Evolutionary conservation across 768 basidiomycete species (phyloP).

Genomic region (Pholiota molesta): DNA sequence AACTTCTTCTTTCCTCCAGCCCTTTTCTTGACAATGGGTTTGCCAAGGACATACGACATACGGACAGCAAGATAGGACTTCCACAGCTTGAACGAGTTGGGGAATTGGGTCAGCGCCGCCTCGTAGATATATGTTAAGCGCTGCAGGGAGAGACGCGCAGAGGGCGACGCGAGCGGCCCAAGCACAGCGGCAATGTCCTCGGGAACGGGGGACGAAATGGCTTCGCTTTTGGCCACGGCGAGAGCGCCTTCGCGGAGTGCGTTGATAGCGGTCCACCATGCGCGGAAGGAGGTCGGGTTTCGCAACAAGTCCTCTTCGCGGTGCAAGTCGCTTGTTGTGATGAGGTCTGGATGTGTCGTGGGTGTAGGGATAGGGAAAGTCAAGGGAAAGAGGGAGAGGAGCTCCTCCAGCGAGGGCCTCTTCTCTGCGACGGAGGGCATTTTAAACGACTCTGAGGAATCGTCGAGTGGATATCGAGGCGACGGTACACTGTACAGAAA

Average conservation of each 20-base stretch:
- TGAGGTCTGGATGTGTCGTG: conserved; percentile 72
- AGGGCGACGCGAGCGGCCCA: conserved; percentile 77
- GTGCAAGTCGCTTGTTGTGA: conserved; percentile 75
- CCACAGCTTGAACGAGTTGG: conserved; percentile 94
- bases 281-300: conserved; percentile 88
- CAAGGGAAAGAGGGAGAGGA: conserved; percentile 72
- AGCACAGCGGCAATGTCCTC: conserved; percentile 62
- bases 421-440: conserved; percentile 64
- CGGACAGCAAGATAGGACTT: conserved; percentile 87
- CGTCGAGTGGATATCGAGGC: no score
- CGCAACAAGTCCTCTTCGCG: conserved; percentile 93
- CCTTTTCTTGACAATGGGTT: conserved; percentile 67
- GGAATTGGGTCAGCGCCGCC: conserved; percentile 84
- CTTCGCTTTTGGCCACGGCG: conserved; percentile 59
- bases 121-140: conserved; percentile 93
- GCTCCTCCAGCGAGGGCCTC: conserved; percentile 47
- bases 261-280: conserved; percentile 91
- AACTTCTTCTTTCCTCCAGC: conserved; percentile 91
- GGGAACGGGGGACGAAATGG: conserved; percentile 37
- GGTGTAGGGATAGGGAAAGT: conserved; percentile 86
- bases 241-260: conserved; percentile 68
- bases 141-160: conserved; percentile 77
- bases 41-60: conserved; percentile 85
- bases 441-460: conserved; percentile 15
- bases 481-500: no score